Percentiles rank a stretch among this genome's conserved stretches.
Evolutionary conservation across 1,284 basidiomycete species (phyloP).

Genomic region (Pterulicium gracile): DNA sequence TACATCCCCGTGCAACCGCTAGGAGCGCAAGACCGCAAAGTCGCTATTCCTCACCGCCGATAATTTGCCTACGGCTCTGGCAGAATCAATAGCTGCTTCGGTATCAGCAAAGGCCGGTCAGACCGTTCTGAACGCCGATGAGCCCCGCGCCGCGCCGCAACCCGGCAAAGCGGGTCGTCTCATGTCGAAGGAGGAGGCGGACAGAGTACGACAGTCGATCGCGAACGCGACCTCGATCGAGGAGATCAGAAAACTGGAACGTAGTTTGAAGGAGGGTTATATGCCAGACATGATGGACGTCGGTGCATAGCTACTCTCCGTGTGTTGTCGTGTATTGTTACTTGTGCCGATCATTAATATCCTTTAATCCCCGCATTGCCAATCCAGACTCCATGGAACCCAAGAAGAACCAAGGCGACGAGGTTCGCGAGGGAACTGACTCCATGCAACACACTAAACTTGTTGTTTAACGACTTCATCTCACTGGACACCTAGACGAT

Average conservation of each 20-base stretch:
- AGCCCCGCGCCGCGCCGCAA: constrained; percentile 54
- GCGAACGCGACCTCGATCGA: constrained; percentile 86
- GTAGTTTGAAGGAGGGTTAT: constrained; percentile 81
- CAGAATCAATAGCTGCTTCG: constrained; percentile 65
- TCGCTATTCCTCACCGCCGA: constrained; percentile 70
- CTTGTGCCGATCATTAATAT: constrained; percentile 19
- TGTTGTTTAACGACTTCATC: constrained; percentile 58
- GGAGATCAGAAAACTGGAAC: constrained; percentile 80
- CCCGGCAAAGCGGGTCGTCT: constrained; percentile 66
- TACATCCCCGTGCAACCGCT: constrained; percentile 14
- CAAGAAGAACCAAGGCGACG: constrained; percentile 45
- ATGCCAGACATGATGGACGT: constrained; percentile 67
- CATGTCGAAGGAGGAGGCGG: constrained; percentile 89
- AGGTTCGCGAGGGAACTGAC: constrained; percentile 60
- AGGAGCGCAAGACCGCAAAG: constrained; percentile 73
- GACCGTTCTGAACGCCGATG: constrained; percentile 49
- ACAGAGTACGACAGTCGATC: constrained; percentile 84
- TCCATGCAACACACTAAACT: constrained; percentile 58
- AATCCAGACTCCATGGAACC: constrained; percentile 67
- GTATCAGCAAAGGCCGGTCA: constrained; percentile 57
- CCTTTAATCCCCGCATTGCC: constrained; percentile 37
- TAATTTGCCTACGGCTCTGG: constrained; percentile 71
- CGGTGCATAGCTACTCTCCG: constrained; percentile 38
- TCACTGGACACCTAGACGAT: constrained; percentile 45
- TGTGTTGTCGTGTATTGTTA: constrained; percentile 12